Evolutionary conservation across 306 rosid genomes (phyloP), one percentile per base, ranked within the genome.

Genomic region (Trifolium dubium): DNA sequence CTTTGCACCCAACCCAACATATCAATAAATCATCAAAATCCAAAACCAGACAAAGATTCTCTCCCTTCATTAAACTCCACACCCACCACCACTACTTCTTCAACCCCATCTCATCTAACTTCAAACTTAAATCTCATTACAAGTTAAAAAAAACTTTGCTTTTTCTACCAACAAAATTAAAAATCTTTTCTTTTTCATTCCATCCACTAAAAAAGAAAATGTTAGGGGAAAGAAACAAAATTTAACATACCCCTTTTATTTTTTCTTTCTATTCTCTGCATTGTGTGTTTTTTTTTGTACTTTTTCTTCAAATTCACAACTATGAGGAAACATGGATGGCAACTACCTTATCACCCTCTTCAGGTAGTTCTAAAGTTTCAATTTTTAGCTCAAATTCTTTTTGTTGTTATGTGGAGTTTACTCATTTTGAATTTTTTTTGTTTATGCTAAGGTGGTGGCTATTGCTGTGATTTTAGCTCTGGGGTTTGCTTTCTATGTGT

Each of bases 271-370:
- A 61, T 44, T 61, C 8, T 60, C 58, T 32, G 19, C 47, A 64
- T 64, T 71, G 46, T 68, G 71, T 4, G 5, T 0, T 34, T 6
- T 8, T n/a, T 55, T 32, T 30, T 74, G 32, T 34, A 37, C 58
- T 30, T 54, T 23, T 40, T 2, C 3, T 63, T 49, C 55, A 68
- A 85, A 58, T 86, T 66, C 19, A 32, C 4, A 35, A 64, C 2
- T 37, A 93, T 93, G 98, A 91, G 97, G 89, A 93, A 87, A 91
- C 73, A 91, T 75, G 98, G 98, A 60, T 93, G 98, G 98, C 91
- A 93, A 70, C 98, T 93, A 62, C 98, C 98, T 40, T 89, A 91
- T 66, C 98, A 93, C 74, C 98, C 97, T 71, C 97, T 93, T 7
- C 98, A 93, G 96, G 98, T 93, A 23, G 6, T 64, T 49, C 10